Conservation (phyloP, 2,329 filamentous ascomycete genomes). For the Alternaria arbusti region DNA sequence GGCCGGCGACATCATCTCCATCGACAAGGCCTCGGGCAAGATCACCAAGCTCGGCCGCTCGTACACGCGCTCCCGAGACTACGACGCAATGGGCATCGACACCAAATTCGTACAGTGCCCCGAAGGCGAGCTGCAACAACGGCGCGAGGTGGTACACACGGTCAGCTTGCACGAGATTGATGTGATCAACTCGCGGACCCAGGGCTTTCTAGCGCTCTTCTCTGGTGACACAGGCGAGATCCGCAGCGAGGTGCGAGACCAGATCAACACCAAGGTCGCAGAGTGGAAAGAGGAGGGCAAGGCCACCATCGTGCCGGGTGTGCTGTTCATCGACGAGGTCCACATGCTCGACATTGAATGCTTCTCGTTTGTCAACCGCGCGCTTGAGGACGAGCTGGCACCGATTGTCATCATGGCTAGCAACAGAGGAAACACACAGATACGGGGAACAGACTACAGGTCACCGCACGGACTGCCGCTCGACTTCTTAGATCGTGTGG, state of each 20-base stretch:
- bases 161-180: conserved; percentile 98
- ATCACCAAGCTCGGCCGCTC: conserved; percentile 97
- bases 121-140: conserved; percentile 95
- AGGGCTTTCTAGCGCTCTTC: conserved; percentile 96
- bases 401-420: conserved; percentile 99
- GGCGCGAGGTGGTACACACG: conserved; percentile 95
- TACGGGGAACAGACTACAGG: conserved; percentile 90
- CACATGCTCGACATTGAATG: conserved; percentile 99
- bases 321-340: conserved; percentile 98
- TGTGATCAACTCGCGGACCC: conserved; percentile 98
- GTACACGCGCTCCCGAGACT: conserved; percentile 93
- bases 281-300: conserved; percentile 99
- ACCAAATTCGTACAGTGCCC: conserved; percentile 98
- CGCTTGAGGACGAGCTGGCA: conserved; percentile 90
- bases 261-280: conserved; percentile 98
- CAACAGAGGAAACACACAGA: conserved; percentile 89
- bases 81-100: conserved; percentile 98
- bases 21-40: conserved; percentile 97
- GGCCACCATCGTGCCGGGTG: conserved; percentile 94
- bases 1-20: conserved; percentile 97
- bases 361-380: conserved; percentile 98
- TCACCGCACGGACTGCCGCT: conserved; percentile 93
- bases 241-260: conserved; percentile 92
- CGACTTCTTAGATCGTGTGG: conserved; percentile 93
- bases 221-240: conserved; percentile 99